Conservation (phyloP, 768 basidiomycete genomes). For the Lactifluus echinatus region DNA sequence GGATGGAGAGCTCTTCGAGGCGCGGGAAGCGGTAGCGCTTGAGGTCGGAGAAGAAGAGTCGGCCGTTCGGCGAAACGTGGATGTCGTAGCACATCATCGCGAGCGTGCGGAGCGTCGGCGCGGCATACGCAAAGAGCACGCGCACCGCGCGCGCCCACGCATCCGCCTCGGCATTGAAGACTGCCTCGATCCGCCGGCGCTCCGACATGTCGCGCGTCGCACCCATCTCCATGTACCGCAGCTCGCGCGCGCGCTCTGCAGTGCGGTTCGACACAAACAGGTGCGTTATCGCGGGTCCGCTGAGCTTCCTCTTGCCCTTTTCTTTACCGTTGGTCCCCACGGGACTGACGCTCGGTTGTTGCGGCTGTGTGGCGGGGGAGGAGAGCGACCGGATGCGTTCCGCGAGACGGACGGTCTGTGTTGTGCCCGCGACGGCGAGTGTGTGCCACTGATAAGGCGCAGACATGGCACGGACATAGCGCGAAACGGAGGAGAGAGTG, state of each 20-base stretch:
- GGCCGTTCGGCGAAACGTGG: conserved; percentile 16
- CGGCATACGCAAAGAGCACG: conserved; percentile 14
- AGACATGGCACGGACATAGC: conserved; percentile 33
- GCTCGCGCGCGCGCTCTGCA: conserved; percentile 4
- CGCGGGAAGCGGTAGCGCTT: conserved; percentile 7
- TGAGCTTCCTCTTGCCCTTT: background rate
- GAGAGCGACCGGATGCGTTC: conserved; percentile 3
- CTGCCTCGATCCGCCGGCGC: conserved; percentile 8
- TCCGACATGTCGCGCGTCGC: conserved; percentile 10
- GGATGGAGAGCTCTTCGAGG: conserved; percentile 18
- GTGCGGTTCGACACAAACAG: conserved; percentile 18
- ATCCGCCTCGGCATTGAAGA: conserved; percentile 17
- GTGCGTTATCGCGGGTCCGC: conserved; percentile 8
- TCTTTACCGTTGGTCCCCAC: background rate
- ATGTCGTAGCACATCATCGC: conserved; percentile 20
- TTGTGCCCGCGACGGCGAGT: conserved; percentile 28
- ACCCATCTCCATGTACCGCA: conserved; percentile 13
- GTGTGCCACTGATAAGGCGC: conserved; percentile 35
- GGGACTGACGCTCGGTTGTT: background rate
- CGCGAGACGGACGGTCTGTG: conserved; percentile 26
- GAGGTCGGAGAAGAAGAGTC: conserved; percentile 19
- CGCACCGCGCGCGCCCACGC: conserved; percentile 13
- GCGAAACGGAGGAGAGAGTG: conserved; percentile 33
- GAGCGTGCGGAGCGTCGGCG: conserved; percentile 17
- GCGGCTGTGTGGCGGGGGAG: background rate